phyloP scores from a whole-genome alignment of 1,139 yeast species.

The Kodamaea fungicola region DNA sequence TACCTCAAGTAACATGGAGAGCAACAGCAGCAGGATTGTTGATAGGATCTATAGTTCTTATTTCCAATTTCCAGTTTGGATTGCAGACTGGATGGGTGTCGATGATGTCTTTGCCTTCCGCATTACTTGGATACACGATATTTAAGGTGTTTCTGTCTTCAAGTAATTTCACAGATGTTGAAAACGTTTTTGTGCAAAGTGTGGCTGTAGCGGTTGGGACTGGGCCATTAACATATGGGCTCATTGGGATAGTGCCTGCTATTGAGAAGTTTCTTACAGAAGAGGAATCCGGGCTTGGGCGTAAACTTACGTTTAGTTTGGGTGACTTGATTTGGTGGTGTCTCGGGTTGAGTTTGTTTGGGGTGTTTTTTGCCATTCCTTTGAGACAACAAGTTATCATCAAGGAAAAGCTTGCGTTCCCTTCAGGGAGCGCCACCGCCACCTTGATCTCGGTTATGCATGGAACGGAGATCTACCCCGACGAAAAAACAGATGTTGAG shows the following conservation, averaged over 20 bases:
- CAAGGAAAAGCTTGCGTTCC: constrained; percentile 82
- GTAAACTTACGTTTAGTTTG: constrained; percentile 35
- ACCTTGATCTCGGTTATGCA: constrained; percentile 85
- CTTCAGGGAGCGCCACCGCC: constrained; percentile 96
- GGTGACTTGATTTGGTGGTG: constrained; percentile 75
- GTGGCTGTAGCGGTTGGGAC: constrained; percentile 96
- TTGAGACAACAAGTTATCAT: constrained; percentile 81
- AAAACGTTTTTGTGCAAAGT: constrained; percentile 88
- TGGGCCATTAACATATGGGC: constrained; percentile 92
- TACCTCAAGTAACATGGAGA: constrained; percentile 67
- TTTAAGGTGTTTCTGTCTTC: constrained; percentile 56
- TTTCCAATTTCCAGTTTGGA: constrained; percentile 94
- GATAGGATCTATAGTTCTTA: constrained; percentile 77
- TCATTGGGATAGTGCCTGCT: constrained; percentile 96
- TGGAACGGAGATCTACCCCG: constrained; percentile 52
- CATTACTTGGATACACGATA: constrained; percentile 78
- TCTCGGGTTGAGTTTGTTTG: constrained; percentile 82
- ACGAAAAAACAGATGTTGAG: constrained; percentile 23
- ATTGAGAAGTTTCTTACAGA: constrained; percentile 79
- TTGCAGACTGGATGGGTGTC: constrained; percentile 98
- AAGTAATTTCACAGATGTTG: constrained; percentile 74
- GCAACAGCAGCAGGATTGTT: constrained; percentile 69
- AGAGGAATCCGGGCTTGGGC: constrained; percentile 69
- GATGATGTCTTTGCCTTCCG: constrained; percentile 98
- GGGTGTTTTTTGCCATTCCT: constrained; percentile 92